Conservation (phyloP, 768 basidiomycete genomes). For the Kwoniella heveanensis region DNA sequence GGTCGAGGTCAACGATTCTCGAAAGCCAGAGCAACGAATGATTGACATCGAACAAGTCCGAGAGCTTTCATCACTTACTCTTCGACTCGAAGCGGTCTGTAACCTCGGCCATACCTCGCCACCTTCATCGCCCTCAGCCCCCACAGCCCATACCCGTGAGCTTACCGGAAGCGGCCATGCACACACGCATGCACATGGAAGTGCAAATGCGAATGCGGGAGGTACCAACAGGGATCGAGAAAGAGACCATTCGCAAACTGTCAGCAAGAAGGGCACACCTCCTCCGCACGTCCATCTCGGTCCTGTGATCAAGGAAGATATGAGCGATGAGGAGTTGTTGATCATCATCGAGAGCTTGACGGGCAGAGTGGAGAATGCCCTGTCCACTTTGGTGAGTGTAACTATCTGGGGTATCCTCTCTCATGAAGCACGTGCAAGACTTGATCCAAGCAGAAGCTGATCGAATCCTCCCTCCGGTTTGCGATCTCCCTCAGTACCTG, state of each 20-base stretch:
- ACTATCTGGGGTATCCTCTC: too few species aligned
- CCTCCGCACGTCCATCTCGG: conserved; percentile 37
- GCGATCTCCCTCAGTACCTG: too few species aligned
- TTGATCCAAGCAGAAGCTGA: too few species aligned
- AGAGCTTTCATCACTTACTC: conserved; percentile 70
- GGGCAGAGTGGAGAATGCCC: conserved; percentile 74
- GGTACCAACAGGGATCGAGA: not conserved
- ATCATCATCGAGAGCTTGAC: conserved; percentile 75
- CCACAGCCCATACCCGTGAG: conserved; percentile 62
- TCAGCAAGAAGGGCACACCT: not conserved
- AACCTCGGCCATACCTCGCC: conserved; percentile 19
- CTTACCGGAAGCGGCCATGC: not conserved
- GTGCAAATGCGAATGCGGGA: not conserved
- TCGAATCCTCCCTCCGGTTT: too few species aligned
- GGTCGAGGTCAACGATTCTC: conserved; percentile 48
- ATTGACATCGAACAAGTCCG: conserved; percentile 68
- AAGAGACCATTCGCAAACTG: not conserved
- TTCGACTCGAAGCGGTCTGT: conserved; percentile 76
- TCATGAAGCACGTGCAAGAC: too few species aligned
- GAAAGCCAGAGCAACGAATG: conserved; percentile 34
- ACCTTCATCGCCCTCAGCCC: conserved; percentile 60
- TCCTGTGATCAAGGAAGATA: conserved; percentile 69
- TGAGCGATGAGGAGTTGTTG: conserved; percentile 72
- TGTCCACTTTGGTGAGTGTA: conserved; percentile 56
- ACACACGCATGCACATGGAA: not conserved